These are phyloP conservation scores for Hebeloma cylindrosporum DNA, from an alignment of 768 basidiomycete species.

Conservation along the genomic window DNA sequence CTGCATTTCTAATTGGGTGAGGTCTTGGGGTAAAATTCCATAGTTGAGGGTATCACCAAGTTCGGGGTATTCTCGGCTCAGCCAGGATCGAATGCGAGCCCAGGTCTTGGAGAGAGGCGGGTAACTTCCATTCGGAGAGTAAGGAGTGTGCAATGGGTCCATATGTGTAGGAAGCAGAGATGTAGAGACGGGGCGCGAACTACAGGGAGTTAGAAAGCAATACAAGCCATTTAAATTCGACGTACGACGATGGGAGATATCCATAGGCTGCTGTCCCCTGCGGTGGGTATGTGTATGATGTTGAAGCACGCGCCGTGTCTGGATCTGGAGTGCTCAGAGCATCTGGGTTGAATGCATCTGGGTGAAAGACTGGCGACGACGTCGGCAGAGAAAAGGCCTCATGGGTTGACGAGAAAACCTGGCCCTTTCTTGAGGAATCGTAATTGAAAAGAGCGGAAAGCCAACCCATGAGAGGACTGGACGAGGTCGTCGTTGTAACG, in stretches of 20 bases:
- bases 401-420: conserved; percentile 75
- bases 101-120: conserved; percentile 84
- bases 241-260: conserved; percentile 60
- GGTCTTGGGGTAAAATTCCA: conserved; percentile 77
- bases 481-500: conserved; percentile 8
- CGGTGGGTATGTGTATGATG: conserved; percentile 78
- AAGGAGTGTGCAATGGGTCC: conserved; percentile 45
- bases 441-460: conserved; percentile 63
- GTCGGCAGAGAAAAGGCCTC: conserved; percentile 88
- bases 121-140: conserved; percentile 48
- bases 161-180: conserved; percentile 72
- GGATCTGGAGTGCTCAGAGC: conserved; percentile 49
- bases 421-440: conserved; percentile 51
- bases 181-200: conserved; percentile 46
- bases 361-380: conserved; percentile 62
- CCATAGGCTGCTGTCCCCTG: conserved; percentile 57
- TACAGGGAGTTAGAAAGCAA: conserved; percentile 32
- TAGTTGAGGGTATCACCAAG: conserved; percentile 95
- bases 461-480: conserved; percentile 61
- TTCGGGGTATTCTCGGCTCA: conserved; percentile 86
- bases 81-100: conserved; percentile 81
- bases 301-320: conserved; percentile 43
- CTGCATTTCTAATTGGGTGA: conserved; percentile 79
- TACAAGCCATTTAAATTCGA: conserved; percentile 14
- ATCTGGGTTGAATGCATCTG: conserved; percentile 61